phyloP scores from a whole-genome alignment of 352 stramenopile species.

The Globisporangium heterothallicum region DNA sequence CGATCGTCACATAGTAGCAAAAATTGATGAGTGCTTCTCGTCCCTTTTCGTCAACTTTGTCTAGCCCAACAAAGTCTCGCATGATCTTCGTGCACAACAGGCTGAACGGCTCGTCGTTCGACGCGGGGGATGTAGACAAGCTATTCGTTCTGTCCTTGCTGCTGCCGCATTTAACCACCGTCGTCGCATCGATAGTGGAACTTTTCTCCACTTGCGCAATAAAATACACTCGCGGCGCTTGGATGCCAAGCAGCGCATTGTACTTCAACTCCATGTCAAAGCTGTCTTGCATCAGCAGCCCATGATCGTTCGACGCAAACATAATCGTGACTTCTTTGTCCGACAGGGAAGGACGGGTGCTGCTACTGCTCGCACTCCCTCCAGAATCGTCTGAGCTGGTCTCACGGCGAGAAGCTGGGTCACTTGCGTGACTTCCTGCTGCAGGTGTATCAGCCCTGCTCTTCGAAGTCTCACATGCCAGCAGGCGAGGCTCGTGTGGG shows the following conservation, averaged over 20 bases:
- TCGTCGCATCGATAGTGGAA: constrained; percentile 30
- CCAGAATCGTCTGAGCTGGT: constrained; percentile 12
- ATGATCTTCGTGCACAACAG: constrained; percentile 84
- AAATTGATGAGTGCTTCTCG: constrained; percentile 91
- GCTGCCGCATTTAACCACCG: constrained; percentile 28
- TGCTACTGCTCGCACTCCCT: neutral
- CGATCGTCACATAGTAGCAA: constrained; percentile 92
- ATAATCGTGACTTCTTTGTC: constrained; percentile 89
- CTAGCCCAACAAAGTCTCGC: constrained; percentile 90
- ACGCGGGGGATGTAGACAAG: constrained; percentile 10
- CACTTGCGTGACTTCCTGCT: constrained; percentile 7
- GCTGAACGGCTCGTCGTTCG: constrained; percentile 29
- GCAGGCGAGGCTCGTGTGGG: constrained; percentile 75
- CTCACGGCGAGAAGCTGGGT: constrained; percentile 1
- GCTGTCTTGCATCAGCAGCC: constrained; percentile 88
- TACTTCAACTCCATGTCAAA: constrained; percentile 85
- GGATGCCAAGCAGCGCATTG: constrained; percentile 77
- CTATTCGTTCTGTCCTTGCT: constrained; percentile 25
- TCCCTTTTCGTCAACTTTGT: constrained; percentile 85
- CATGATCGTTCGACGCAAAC: constrained; percentile 89
- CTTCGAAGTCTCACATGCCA: constrained; percentile 82
- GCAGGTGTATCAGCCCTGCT: constrained; percentile 22
- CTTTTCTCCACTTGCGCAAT: constrained; percentile 45
- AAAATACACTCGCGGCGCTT: constrained; percentile 79
- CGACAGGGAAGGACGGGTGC: constrained; percentile 19